Evolutionary conservation across 169 alveolate species (phyloP).

Genomic region (Miamiensis avidus): DNA sequence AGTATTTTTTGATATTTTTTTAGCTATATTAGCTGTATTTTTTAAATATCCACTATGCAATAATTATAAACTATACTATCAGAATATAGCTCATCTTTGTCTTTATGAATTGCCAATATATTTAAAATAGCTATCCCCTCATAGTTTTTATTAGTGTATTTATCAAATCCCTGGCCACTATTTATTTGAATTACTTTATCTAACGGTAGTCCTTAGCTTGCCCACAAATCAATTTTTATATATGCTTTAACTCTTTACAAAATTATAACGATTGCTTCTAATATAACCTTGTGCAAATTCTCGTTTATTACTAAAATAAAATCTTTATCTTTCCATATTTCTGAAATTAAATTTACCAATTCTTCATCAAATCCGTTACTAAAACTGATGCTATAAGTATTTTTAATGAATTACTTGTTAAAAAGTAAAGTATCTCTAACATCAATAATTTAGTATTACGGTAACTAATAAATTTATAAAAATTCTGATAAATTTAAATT

Average conservation of each 20-base stretch:
- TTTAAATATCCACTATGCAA: no score
- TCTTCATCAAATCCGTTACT: not conserved
- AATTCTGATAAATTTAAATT: not conserved
- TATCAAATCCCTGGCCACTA: not conserved
- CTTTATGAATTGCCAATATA: no score
- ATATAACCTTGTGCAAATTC: not conserved
- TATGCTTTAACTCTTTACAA: not conserved
- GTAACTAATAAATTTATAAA: not conserved
- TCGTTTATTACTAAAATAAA: not conserved
- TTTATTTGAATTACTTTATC: not conserved
- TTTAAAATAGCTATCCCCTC: not conserved
- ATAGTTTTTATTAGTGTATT: not conserved
- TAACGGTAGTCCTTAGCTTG: not conserved
- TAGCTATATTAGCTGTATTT: no score
- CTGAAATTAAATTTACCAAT: not conserved
- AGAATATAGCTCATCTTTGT: no score
- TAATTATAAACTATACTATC: no score
- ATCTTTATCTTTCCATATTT: not conserved
- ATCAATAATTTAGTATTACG: not conserved
- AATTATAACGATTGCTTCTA: not conserved
- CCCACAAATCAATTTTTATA: not conserved
- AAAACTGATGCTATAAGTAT: not conserved
- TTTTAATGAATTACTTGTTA: not conserved
- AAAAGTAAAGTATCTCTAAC: not conserved
- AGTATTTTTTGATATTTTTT: no score